These are phyloP conservation scores for Shiraia sp. DNA, from an alignment of 2,329 filamentous ascomycete genomes.

Conservation along the genomic window DNA sequence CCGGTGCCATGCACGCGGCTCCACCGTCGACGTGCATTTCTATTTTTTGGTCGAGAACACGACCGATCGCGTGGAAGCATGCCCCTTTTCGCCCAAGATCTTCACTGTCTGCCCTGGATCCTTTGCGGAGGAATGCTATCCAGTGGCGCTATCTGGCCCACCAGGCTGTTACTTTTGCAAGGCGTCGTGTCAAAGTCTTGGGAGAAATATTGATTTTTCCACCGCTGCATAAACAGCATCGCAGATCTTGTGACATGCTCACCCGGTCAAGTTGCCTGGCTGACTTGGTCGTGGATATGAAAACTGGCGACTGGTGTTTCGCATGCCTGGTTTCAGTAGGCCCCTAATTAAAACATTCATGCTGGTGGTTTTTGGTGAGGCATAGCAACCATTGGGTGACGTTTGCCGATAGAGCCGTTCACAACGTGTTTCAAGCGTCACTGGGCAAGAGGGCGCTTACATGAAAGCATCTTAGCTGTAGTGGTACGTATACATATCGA, in stretches of 20 bases:
- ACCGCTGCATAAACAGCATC: background rate
- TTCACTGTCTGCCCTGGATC: background rate
- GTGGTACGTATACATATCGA: no score
- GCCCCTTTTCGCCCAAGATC: slow-evolving; percentile 2
- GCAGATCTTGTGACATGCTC: background rate
- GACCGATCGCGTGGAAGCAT: background rate
- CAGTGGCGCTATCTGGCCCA: background rate
- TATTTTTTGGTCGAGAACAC: slow-evolving; percentile 5
- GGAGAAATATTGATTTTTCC: slow-evolving; percentile 1
- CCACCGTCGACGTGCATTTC: slow-evolving; percentile 1
- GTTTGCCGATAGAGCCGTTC: background rate
- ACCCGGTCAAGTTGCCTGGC: background rate
- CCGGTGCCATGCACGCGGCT: background rate
- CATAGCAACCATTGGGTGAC: background rate
- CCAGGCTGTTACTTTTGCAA: background rate
- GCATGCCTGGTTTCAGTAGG: slow-evolving; percentile 1
- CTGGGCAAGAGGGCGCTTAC: slow-evolving; percentile 1
- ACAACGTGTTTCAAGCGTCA: background rate
- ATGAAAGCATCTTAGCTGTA: no score
- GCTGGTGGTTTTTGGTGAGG: background rate
- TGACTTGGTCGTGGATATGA: background rate
- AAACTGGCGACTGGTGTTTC: slow-evolving; percentile 1
- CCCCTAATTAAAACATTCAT: slow-evolving; percentile 8
- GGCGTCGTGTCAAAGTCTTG: background rate
- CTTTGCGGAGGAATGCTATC: slow-evolving; percentile 3